Percentiles rank a stretch among this genome's conserved stretches.
These are phyloP conservation scores for Schizophyllum commune DNA, from an alignment of 1,284 basidiomycete species.

Conservation along the genomic window DNA sequence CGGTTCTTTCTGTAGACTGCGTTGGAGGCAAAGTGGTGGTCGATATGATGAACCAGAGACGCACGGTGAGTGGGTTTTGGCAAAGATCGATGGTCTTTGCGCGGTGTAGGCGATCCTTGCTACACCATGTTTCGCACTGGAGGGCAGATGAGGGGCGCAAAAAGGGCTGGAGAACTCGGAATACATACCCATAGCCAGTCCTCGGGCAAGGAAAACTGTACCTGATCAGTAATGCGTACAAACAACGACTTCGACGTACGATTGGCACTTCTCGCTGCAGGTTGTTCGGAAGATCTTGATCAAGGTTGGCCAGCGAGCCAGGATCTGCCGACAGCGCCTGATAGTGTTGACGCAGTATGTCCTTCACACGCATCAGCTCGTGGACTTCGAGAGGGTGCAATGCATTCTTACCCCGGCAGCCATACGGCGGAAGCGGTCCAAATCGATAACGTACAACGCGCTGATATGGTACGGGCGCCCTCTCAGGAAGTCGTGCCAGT, in stretches of 20 bases:
- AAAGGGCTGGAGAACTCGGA: background rate
- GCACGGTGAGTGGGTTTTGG: conserved; percentile 84
- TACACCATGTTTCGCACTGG: conserved; percentile 92
- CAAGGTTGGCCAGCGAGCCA: conserved; percentile 88
- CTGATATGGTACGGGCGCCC: conserved; percentile 91
- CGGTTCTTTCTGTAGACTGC: conserved; percentile 79
- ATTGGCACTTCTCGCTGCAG: conserved; percentile 85
- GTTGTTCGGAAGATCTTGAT: conserved; percentile 96
- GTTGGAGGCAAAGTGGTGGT: background rate
- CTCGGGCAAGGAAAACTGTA: conserved; percentile 75
- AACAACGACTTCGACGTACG: conserved; percentile 36
- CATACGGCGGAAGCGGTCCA: conserved; percentile 90
- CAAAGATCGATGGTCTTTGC: conserved; percentile 92
- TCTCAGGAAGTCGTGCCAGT: conserved; percentile 82
- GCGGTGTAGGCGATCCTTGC: conserved; percentile 71
- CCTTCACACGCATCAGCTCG: conserved; percentile 34
- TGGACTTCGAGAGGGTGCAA: background rate
- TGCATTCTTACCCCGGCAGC: conserved; percentile 65
- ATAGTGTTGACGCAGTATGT: conserved; percentile 88
- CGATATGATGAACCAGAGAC: conserved; percentile 19
- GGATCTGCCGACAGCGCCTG: conserved; percentile 92
- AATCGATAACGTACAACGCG: conserved; percentile 93
- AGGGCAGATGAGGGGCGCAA: conserved; percentile 1
- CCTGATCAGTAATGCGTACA: background rate
- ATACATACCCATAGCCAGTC: conserved; percentile 86